phyloP scores from a whole-genome alignment of 2,329 filamentous ascomycete species.

The Hypoxylon sp. region DNA sequence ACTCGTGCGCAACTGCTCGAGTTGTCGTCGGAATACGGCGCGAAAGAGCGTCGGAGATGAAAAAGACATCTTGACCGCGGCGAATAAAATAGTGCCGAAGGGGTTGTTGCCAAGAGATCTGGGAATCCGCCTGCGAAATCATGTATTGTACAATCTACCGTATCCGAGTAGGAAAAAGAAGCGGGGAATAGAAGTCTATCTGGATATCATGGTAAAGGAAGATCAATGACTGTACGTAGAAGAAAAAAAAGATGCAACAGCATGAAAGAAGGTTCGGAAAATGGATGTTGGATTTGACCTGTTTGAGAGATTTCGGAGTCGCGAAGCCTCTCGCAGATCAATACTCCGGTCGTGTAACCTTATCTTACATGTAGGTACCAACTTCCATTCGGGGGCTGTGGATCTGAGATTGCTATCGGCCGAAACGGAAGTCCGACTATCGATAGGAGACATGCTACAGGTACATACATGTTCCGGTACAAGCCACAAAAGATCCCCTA shows the following conservation, averaged over 20 bases:
- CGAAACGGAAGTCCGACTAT: conserved; percentile 29
- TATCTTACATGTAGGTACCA: neutral
- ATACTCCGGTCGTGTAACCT: conserved; percentile 19
- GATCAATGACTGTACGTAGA: neutral
- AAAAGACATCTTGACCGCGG: conserved; percentile 30
- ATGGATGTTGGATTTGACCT: neutral
- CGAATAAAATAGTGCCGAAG: neutral
- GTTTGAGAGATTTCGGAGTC: conserved; percentile 26
- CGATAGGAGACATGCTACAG: conserved; percentile 1
- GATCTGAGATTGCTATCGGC: conserved; percentile 13
- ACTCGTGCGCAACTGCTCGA: conserved; percentile 34
- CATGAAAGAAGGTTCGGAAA: conserved; percentile 5
- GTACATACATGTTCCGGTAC: too few species aligned
- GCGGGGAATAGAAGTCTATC: conserved; percentile 12
- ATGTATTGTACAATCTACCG: conserved; percentile 10
- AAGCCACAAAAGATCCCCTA: neutral
- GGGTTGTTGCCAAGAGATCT: neutral
- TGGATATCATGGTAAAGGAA: conserved; percentile 23
- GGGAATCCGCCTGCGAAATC: neutral
- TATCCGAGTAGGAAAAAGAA: neutral
- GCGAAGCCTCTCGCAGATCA: neutral
- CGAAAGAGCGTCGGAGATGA: conserved; percentile 38
- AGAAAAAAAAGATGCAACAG: neutral
- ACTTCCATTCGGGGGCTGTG: conserved; percentile 2
- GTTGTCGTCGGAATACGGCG: conserved; percentile 44